Percentiles rank a stretch among this genome's conserved stretches.
Evolutionary conservation across 2,329 filamentous ascomycete species (phyloP).

Genomic region (Cladosporium sp.): DNA sequence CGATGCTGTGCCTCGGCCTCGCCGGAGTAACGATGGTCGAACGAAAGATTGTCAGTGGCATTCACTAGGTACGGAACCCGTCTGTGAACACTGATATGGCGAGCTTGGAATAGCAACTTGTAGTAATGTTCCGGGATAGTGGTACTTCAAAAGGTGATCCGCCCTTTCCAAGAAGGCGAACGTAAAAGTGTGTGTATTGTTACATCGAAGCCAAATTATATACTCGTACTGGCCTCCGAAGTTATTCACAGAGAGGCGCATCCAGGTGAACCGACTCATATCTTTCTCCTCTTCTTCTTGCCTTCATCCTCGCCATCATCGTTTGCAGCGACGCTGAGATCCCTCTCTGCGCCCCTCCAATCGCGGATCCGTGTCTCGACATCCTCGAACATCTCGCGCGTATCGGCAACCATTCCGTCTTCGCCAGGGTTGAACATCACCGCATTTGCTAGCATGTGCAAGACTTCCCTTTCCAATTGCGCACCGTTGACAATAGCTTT

Average conservation of each 20-base stretch:
- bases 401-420: constrained; percentile 82
- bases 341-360: constrained; percentile 66
- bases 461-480: constrained; percentile 87
- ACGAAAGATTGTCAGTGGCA: too few relatives aligned
- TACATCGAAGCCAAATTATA: too few relatives aligned
- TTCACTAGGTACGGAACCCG: too few relatives aligned
- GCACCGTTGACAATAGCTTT: constrained; percentile 88
- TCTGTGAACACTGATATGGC: too few relatives aligned
- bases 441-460: constrained; percentile 96
- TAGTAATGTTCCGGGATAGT: too few relatives aligned
- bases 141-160: too few relatives aligned
- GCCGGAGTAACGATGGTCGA: too few relatives aligned
- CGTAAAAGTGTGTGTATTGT: too few relatives aligned
- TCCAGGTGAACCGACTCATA: constrained; percentile 3
- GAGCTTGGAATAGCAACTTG: too few relatives aligned
- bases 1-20: too few relatives aligned
- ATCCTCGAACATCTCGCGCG: constrained; percentile 82
- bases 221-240: too few relatives aligned
- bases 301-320: constrained; percentile 24
- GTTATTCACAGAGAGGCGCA: background rate
- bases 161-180: too few relatives aligned
- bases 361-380: constrained; percentile 74
- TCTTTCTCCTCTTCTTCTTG: constrained; percentile 20
- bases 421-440: constrained; percentile 98
- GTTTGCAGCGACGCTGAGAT: constrained; percentile 1